Evolutionary conservation across 176 grass and related monocot genomes (phyloP).

Genomic region (Carex littledalei): DNA sequence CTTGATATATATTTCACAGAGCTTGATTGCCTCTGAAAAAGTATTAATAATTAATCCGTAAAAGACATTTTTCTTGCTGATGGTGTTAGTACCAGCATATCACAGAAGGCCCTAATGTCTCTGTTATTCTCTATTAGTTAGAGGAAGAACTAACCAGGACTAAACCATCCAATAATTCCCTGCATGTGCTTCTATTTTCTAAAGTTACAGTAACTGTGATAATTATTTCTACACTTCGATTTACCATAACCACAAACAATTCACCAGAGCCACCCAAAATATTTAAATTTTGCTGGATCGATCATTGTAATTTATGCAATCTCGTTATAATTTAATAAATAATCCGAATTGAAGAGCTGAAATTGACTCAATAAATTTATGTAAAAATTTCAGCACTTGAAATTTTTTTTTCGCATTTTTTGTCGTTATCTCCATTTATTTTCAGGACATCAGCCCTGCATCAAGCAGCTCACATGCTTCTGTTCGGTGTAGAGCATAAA

Average conservation of each 20-base stretch:
- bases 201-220: constrained; percentile 24
- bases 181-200: constrained; percentile 7
- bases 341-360: background rate
- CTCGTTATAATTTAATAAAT: background rate
- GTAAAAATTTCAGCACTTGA: background rate
- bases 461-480: too few relatives aligned
- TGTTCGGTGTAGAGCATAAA: too few relatives aligned
- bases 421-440: background rate
- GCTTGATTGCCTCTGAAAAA: too few relatives aligned
- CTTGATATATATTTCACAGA: too few relatives aligned
- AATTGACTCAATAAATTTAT: background rate
- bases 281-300: background rate
- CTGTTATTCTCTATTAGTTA: too few relatives aligned
- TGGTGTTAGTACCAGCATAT: too few relatives aligned
- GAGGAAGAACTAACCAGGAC: too few relatives aligned
- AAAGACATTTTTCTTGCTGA: too few relatives aligned
- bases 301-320: background rate
- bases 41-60: too few relatives aligned
- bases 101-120: too few relatives aligned
- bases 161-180: too few relatives aligned
- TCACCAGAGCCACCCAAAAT: background rate
- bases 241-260: background rate
- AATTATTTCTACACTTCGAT: background rate
- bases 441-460: too few relatives aligned
- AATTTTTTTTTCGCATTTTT: background rate